Conservation (phyloP, 129 eudicot genomes). For the Flaveria ramosissima region DNA sequence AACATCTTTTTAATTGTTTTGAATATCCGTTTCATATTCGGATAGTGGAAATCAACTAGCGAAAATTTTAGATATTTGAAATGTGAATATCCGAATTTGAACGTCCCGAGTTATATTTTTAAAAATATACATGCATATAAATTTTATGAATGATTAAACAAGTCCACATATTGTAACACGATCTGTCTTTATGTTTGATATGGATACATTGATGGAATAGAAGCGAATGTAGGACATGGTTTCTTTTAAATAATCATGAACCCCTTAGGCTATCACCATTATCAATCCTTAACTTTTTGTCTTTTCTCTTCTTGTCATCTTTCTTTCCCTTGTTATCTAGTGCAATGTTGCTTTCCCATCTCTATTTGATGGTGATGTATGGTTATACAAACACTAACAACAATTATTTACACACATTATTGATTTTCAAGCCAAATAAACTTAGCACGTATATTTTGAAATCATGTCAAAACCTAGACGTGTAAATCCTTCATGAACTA, state of each 20-base stretch:
- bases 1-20: no score
- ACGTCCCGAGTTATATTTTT: no score
- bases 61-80: no score
- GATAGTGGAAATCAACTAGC: no score
- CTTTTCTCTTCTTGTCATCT: conserved; percentile 43
- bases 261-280: conserved; percentile 40
- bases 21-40: no score
- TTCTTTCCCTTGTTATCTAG: conserved; percentile 35
- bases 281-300: conserved; percentile 45
- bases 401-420: conserved; percentile 36
- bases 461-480: conserved; percentile 15
- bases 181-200: conserved; percentile 37
- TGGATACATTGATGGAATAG: conserved; percentile 41
- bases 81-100: no score
- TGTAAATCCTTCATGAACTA: conserved; percentile 21
- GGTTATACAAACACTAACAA: conserved; percentile 43
- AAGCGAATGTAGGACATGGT: conserved; percentile 40
- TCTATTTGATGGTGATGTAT: conserved; percentile 44
- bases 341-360: conserved; percentile 42
- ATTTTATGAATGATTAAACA: neutral
- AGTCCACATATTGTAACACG: conserved; percentile 30
- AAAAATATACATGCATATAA: no score
- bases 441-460: conserved; percentile 2
- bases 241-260: conserved; percentile 41
- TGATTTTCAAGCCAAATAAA: conserved; percentile 28